These are phyloP conservation scores for Chamaenerion angustifolium DNA, from an alignment of 345 rosid genomes.

Conservation along the genomic window DNA sequence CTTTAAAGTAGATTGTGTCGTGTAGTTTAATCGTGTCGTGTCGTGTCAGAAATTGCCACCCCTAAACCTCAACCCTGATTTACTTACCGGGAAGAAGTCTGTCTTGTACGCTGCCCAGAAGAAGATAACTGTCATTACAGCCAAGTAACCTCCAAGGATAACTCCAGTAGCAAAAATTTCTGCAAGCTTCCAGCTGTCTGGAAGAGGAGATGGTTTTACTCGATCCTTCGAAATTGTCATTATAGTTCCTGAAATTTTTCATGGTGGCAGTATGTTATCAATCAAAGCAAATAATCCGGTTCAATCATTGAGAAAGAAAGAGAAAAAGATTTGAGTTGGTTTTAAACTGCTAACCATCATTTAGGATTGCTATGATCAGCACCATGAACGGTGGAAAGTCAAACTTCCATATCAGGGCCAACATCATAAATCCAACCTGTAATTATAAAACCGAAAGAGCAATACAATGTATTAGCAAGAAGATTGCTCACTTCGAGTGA, in stretches of 20 bases:
- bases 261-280: neutral
- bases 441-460: neutral
- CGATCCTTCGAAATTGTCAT: slow-evolving; percentile 57
- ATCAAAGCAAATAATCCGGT: neutral
- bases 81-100: slow-evolving; percentile 38
- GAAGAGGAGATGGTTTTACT: slow-evolving; percentile 49
- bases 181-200: slow-evolving; percentile 50
- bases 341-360: slow-evolving; percentile 21
- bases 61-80: too few relatives aligned
- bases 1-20: too few relatives aligned
- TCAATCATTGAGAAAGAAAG: slow-evolving; percentile 4
- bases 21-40: too few relatives aligned
- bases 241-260: slow-evolving; percentile 26
- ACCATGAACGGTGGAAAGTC: slow-evolving; percentile 26
- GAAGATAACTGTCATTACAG: slow-evolving; percentile 58
- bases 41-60: too few relatives aligned
- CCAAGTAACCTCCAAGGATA: slow-evolving; percentile 45
- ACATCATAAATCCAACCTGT: slow-evolving; percentile 53
- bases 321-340: neutral
- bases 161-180: slow-evolving; percentile 49
- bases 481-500: too few relatives aligned
- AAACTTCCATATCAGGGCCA: slow-evolving; percentile 46
- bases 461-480: too few relatives aligned
- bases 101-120: slow-evolving; percentile 53
- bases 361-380: slow-evolving; percentile 45